Conservation (phyloP, 805 yeast genomes). For the Lachancea waltii region DNA sequence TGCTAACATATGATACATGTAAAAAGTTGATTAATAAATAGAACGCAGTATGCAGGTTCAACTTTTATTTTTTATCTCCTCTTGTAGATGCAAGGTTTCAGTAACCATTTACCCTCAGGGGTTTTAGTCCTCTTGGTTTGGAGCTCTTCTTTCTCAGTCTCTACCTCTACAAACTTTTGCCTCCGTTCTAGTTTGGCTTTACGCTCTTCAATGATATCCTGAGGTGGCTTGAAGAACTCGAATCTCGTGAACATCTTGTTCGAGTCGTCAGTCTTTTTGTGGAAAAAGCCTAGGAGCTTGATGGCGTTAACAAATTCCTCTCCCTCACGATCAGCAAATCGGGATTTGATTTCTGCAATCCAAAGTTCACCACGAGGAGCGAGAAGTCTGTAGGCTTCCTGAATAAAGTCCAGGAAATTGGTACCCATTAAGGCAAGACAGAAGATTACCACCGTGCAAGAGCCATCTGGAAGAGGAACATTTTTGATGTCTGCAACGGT, state of each 20-base stretch:
- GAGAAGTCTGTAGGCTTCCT: constrained; percentile 81
- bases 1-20: neutral
- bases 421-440: constrained; percentile 97
- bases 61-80: constrained; percentile 47
- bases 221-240: constrained; percentile 85
- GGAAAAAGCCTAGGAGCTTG: constrained; percentile 77
- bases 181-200: constrained; percentile 54
- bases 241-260: constrained; percentile 94
- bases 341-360: constrained; percentile 95
- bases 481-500: constrained; percentile 95
- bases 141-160: constrained; percentile 54
- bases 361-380: constrained; percentile 91
- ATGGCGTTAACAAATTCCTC: constrained; percentile 76
- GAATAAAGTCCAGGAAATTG: constrained; percentile 83
- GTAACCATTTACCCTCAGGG: constrained; percentile 81
- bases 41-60: no score
- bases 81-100: constrained; percentile 95
- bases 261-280: constrained; percentile 74
- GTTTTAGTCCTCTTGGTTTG: constrained; percentile 44
- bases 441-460: constrained; percentile 84
- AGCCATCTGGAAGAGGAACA: constrained; percentile 75
- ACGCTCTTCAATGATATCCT: constrained; percentile 57
- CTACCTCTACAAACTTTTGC: constrained; percentile 64
- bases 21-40: no score
- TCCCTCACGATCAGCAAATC: constrained; percentile 72